A percentile compares a stretch with the other conserved stretches of the same genome.
Evolutionary conservation across 306 rosid species (phyloP).

Genomic region (Prunus dulcis): DNA sequence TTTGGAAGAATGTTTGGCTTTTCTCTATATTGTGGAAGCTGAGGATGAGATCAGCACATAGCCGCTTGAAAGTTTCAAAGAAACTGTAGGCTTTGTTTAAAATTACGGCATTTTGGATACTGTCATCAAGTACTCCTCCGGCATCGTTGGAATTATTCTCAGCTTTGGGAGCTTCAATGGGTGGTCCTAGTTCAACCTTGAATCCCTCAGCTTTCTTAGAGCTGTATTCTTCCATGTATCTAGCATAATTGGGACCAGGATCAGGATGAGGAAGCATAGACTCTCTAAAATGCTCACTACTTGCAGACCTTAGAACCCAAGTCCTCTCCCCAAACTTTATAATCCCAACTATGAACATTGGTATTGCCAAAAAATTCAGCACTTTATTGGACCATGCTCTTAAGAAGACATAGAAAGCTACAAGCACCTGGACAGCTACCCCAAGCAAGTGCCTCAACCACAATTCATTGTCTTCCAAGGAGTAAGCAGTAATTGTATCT

Average conservation of each 20-base stretch:
- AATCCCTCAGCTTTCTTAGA: slow-evolving; percentile 25
- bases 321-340: slow-evolving; percentile 33
- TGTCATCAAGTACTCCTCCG: not conserved
- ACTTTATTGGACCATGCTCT: slow-evolving; percentile 2
- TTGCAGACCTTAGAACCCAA: slow-evolving; percentile 24
- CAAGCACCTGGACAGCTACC: not conserved
- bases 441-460: slow-evolving; percentile 29
- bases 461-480: slow-evolving; percentile 38
- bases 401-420: slow-evolving; percentile 11
- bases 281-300: slow-evolving; percentile 31
- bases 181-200: not conserved
- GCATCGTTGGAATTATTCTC: not conserved
- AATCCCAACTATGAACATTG: slow-evolving; percentile 23
- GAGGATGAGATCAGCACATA: slow-evolving; percentile 37
- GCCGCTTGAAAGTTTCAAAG: slow-evolving; percentile 16
- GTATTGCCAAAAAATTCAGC: slow-evolving; percentile 23
- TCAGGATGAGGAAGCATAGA: slow-evolving; percentile 34
- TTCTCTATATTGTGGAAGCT: slow-evolving; percentile 16
- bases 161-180: not conserved
- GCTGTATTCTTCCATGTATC: slow-evolving; percentile 25
- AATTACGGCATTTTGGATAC: not conserved
- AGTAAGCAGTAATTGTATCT: slow-evolving; percentile 35
- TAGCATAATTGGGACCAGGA: slow-evolving; percentile 34
- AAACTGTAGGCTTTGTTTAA: slow-evolving; percentile 12
- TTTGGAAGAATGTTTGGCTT: slow-evolving; percentile 11